phyloP scores from a whole-genome alignment of 495 filamentous ascomycete genomes.

The Penicillium tannophilum region DNA sequence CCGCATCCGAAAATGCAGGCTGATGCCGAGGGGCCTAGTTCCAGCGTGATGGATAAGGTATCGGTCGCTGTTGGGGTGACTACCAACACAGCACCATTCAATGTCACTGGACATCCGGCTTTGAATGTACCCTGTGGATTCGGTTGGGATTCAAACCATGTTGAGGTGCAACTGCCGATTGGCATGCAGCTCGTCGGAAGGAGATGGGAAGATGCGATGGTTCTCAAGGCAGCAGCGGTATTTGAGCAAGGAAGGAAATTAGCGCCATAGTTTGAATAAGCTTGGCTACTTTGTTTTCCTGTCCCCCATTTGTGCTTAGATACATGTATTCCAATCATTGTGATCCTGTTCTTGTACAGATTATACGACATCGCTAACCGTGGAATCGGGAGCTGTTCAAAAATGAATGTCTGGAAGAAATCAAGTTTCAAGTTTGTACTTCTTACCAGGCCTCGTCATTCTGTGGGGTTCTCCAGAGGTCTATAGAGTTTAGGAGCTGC shows the following conservation, averaged over 20 bases:
- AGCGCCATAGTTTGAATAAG: neutral
- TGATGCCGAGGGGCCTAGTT: slow-evolving; percentile 1
- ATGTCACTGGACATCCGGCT: slow-evolving; percentile 58
- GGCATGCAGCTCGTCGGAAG: slow-evolving; percentile 59
- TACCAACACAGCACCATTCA: slow-evolving; percentile 56
- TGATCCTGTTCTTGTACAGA: too few relatives aligned
- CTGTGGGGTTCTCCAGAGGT: neutral
- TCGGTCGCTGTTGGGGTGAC: slow-evolving; percentile 41
- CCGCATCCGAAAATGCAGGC: slow-evolving; percentile 25
- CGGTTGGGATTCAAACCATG: slow-evolving; percentile 32
- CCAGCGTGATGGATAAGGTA: slow-evolving; percentile 35
- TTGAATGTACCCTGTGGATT: slow-evolving; percentile 56
- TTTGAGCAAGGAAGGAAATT: slow-evolving; percentile 19
- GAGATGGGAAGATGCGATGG: slow-evolving; percentile 45
- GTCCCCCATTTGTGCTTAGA: too few relatives aligned
- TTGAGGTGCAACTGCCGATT: slow-evolving; percentile 49
- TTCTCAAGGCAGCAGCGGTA: slow-evolving; percentile 27
- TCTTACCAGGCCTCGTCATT: too few relatives aligned
- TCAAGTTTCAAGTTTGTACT: too few relatives aligned
- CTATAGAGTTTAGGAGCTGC: neutral
- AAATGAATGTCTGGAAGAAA: too few relatives aligned
- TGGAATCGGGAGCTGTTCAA: too few relatives aligned
- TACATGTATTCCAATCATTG: too few relatives aligned
- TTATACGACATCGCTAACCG: too few relatives aligned
- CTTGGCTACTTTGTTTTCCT: neutral